Evolutionary conservation across 495 filamentous ascomycete genomes (phyloP).

Genomic region (Aspergillus wentii): DNA sequence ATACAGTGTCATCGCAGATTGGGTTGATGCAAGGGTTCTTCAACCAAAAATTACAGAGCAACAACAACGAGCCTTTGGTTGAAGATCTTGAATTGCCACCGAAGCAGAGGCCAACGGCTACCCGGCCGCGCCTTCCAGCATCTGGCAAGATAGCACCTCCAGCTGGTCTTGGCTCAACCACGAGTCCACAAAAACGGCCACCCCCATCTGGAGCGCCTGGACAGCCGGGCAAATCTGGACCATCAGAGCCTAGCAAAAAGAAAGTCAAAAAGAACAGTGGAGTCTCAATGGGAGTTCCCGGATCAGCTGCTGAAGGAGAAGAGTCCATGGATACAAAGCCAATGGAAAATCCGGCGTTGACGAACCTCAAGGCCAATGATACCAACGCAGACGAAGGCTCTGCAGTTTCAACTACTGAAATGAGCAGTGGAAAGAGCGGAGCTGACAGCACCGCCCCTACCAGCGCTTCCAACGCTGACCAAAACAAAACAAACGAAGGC

Average conservation of each 20-base stretch:
- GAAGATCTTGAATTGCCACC: conserved; percentile 93
- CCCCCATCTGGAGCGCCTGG: conserved; percentile 27
- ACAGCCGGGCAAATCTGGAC: conserved; percentile 14
- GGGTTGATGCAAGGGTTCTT: conserved; percentile 87
- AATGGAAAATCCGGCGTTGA: conserved; percentile 9
- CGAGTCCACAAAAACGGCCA: conserved; percentile 82
- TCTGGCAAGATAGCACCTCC: conserved; percentile 77
- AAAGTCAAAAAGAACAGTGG: conserved; percentile 45
- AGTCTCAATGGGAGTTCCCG: conserved; percentile 22
- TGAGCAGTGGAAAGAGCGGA: conserved; percentile 3
- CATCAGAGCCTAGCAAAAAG: conserved; percentile 42
- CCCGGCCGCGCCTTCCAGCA: conserved; percentile 75
- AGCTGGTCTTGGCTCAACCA: conserved; percentile 27
- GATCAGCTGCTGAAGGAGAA: conserved; percentile 29
- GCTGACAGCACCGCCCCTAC: conserved; percentile 3
- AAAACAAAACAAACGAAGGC: conserved; percentile 9
- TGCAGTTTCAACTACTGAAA: conserved; percentile 2
- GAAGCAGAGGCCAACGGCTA: conserved; percentile 79
- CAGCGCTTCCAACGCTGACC: conserved; percentile 2
- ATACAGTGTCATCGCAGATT: conserved; percentile 73
- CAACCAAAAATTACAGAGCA: conserved; percentile 76
- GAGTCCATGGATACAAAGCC: conserved; percentile 10
- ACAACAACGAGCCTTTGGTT: conserved; percentile 73
- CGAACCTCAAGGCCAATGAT: no score
- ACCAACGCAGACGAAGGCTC: conserved; percentile 6